phyloP scores from a whole-genome alignment of 768 basidiomycete genomes.

The Tulasnella sp. region DNA sequence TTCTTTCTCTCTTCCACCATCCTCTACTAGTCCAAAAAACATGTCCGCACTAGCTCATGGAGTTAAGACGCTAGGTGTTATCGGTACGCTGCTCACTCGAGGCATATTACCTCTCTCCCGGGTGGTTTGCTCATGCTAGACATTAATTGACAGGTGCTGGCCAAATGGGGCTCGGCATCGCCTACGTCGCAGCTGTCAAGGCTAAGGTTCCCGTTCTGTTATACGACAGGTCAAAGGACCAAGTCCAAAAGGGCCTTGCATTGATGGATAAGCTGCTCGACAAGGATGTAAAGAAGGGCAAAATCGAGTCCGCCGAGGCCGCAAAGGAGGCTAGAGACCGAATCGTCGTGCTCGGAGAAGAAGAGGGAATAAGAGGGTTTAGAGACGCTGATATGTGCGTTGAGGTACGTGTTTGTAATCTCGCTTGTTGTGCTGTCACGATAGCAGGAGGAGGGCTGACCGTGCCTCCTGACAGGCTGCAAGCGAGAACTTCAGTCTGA shows the following conservation, averaged over 20 bases:
- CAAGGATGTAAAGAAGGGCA: conserved; percentile 85
- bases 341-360: conserved; percentile 49
- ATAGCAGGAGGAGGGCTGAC: background rate
- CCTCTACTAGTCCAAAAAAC: background rate
- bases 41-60: conserved; percentile 59
- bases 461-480: conserved; percentile 55
- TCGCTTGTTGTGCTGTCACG: background rate
- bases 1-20: background rate
- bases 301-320: conserved; percentile 58
- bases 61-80: conserved; percentile 64
- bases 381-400: conserved; percentile 85
- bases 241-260: conserved; percentile 62
- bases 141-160: conserved; percentile 46
- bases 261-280: conserved; percentile 74
- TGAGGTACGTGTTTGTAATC: conserved; percentile 45
- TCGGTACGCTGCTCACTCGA: conserved; percentile 31
- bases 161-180: conserved; percentile 77
- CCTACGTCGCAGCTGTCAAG: conserved; percentile 73
- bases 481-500: conserved; percentile 72
- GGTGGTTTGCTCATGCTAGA: background rate
- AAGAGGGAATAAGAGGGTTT: conserved; percentile 46
- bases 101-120: background rate
- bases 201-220: conserved; percentile 80
- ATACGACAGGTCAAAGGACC: conserved; percentile 69
- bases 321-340: conserved; percentile 60